Percentiles rank a stretch among this genome's conserved stretches.
Evolutionary conservation across 1,284 basidiomycete species (phyloP).

Genomic region (Psilocybe mexicana): DNA sequence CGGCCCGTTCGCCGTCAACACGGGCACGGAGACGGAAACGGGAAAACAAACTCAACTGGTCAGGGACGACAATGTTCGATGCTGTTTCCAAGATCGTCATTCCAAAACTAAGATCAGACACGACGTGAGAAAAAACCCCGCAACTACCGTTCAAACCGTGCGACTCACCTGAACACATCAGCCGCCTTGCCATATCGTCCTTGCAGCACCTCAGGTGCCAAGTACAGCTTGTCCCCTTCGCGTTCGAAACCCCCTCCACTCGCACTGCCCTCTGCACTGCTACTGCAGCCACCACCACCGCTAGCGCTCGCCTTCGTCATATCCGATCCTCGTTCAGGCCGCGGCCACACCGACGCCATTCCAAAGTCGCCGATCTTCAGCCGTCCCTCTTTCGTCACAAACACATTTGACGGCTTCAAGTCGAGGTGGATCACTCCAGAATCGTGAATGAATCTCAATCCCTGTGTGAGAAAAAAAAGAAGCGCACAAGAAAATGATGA

Average conservation of each 20-base stretch:
- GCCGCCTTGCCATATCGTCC: constrained; percentile 92
- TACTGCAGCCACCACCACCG: background rate
- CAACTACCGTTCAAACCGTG: constrained; percentile 31
- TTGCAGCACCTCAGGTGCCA: constrained; percentile 96
- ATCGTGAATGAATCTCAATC: constrained; percentile 88
- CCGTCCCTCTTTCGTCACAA: constrained; percentile 86
- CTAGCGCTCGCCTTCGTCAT: background rate
- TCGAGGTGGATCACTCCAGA: constrained; percentile 94
- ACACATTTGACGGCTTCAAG: constrained; percentile 97
- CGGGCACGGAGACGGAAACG: constrained; percentile 4
- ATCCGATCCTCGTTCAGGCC: constrained; percentile 31
- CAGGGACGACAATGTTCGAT: constrained; percentile 94
- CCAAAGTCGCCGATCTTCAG: constrained; percentile 99
- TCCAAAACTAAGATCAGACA: constrained; percentile 67
- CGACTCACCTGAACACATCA: constrained; percentile 90
- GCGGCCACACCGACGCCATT: constrained; percentile 88
- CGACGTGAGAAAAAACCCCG: constrained; percentile 40
- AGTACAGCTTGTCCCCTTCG: constrained; percentile 96
- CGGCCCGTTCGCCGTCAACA: constrained; percentile 6
- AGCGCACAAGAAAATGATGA: constrained; percentile 9
- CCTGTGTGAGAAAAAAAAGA: constrained; percentile 45
- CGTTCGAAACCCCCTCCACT: constrained; percentile 72
- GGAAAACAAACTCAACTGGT: constrained; percentile 69
- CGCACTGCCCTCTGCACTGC: constrained; percentile 3
- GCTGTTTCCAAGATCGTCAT: constrained; percentile 95